These are phyloP conservation scores for Peltaster fructicola DNA, from an alignment of 2,329 filamentous ascomycete genomes.

Conservation along the genomic window DNA sequence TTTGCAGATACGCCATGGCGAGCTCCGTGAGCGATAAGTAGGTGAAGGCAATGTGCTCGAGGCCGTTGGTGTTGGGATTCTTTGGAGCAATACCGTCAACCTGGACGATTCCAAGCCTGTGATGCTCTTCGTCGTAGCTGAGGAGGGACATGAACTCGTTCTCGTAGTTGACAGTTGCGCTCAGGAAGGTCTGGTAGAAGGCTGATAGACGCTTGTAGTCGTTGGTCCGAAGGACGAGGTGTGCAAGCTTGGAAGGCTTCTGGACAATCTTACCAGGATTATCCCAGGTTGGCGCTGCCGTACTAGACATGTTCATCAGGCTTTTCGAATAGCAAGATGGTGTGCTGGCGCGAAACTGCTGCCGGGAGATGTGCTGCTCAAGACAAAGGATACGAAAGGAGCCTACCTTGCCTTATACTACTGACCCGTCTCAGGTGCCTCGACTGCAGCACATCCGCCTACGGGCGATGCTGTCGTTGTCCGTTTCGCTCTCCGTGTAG, in stretches of 20 bases:
- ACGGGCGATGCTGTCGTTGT: too few relatives aligned
- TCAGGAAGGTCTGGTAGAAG: slow-evolving; percentile 14
- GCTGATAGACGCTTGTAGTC: slow-evolving; percentile 9
- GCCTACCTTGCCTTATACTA: too few relatives aligned
- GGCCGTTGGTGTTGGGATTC: slow-evolving; percentile 5
- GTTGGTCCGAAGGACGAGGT: slow-evolving; percentile 13
- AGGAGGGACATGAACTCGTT: slow-evolving; percentile 10
- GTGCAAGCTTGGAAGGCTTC: slow-evolving; percentile 10
- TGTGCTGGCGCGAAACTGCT: too few relatives aligned
- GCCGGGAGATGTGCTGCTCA: too few relatives aligned
- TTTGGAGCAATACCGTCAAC: slow-evolving; percentile 6
- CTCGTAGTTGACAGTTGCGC: slow-evolving; percentile 7
- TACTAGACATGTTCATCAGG: too few relatives aligned
- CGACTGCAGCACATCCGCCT: too few relatives aligned
- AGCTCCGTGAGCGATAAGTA: slow-evolving; percentile 9
- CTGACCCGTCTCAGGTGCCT: too few relatives aligned
- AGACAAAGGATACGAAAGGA: too few relatives aligned
- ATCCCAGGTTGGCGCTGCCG: slow-evolving; percentile 4
- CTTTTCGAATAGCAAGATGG: too few relatives aligned
- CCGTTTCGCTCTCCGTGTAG: too few relatives aligned
- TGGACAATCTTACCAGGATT: slow-evolving; percentile 6
- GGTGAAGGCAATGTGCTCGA: slow-evolving; percentile 14
- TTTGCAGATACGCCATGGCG: slow-evolving; percentile 9
- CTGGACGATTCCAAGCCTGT: slow-evolving; percentile 11
- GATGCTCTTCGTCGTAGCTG: slow-evolving; percentile 15